Conservation (phyloP, 257 asterid species). For the Petrea volubilis region DNA sequence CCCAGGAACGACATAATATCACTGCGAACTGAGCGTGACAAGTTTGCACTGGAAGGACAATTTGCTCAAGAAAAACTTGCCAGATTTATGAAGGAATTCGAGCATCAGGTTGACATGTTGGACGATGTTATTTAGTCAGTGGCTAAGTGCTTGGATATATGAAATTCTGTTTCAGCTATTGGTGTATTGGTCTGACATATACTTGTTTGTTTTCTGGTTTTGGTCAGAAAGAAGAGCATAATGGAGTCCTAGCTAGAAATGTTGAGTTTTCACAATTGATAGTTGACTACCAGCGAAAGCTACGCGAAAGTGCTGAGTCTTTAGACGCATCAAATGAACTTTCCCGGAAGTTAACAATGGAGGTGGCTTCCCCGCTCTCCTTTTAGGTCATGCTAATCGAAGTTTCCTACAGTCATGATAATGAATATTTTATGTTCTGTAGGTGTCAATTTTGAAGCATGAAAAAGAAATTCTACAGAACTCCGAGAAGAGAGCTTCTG, state of each 20-base stretch:
- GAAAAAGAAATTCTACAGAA: constrained; percentile 71
- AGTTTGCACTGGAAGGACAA: constrained; percentile 69
- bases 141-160: background rate
- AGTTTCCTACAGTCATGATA: background rate
- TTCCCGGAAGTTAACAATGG: constrained; percentile 69
- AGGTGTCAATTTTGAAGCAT: constrained; percentile 71
- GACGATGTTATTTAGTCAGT: background rate
- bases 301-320: constrained; percentile 87
- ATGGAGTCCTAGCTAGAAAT: constrained; percentile 68
- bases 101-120: constrained; percentile 64
- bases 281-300: constrained; percentile 71
- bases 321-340: constrained; percentile 61
- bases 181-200: constrained; percentile 7
- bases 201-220: constrained; percentile 15
- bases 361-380: constrained; percentile 43
- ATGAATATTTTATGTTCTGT: constrained; percentile 2
- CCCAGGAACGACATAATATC: constrained; percentile 64
- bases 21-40: constrained; percentile 75
- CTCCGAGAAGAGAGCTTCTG: constrained; percentile 92
- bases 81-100: constrained; percentile 81
- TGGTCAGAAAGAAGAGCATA: constrained; percentile 70
- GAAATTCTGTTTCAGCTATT: background rate
- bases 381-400: constrained; percentile 1
- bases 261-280: constrained; percentile 86
- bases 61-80: constrained; percentile 71